Conservation (phyloP, 2,329 filamentous ascomycete species). For the Myriosclerotinia scirpicola region DNA sequence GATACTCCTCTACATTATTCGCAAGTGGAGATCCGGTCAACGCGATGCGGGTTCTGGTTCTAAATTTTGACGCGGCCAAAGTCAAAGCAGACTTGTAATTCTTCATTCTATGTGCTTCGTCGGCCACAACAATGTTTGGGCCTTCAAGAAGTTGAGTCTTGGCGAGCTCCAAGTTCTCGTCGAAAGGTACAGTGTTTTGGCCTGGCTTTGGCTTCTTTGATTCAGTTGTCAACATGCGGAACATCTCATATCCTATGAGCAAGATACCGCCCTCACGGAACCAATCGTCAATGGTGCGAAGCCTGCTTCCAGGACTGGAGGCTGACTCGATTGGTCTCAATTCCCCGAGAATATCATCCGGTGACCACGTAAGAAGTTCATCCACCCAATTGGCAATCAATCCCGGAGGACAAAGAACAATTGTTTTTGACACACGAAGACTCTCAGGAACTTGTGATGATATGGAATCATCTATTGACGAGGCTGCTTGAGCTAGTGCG, state of each 20-base stretch:
- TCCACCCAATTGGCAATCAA: constrained; percentile 82
- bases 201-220: constrained; percentile 41
- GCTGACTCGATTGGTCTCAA: constrained; percentile 56
- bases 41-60: constrained; percentile 71
- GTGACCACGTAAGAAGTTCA: constrained; percentile 71
- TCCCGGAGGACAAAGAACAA: constrained; percentile 74
- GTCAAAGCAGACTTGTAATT: constrained; percentile 57
- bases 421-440: constrained; percentile 60
- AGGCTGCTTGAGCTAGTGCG: constrained; percentile 66
- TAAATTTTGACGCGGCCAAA: constrained; percentile 57
- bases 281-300: constrained; percentile 58
- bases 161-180: neutral
- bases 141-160: constrained; percentile 53
- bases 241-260: constrained; percentile 73
- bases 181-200: neutral
- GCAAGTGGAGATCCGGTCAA: constrained; percentile 84
- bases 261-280: constrained; percentile 65
- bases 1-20: constrained; percentile 83
- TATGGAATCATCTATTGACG: constrained; percentile 57
- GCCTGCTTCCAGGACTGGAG: constrained; percentile 43
- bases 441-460: constrained; percentile 65
- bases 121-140: constrained; percentile 74
- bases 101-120: constrained; percentile 82
- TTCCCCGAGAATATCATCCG: constrained; percentile 53
- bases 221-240: constrained; percentile 50